phyloP scores from a whole-genome alignment of 140 eudicot genomes.

The Anethum foeniculum region DNA sequence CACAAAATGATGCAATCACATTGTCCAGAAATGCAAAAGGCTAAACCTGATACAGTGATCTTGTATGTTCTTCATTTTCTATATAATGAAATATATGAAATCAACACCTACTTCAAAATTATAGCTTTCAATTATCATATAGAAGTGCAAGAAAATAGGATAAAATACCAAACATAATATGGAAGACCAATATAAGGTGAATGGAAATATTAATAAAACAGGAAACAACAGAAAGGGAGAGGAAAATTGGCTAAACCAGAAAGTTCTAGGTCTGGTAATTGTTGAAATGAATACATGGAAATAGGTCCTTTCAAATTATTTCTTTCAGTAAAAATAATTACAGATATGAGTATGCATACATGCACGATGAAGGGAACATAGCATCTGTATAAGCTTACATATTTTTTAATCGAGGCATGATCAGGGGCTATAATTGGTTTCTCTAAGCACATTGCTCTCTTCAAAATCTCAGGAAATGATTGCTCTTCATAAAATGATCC shows the following conservation, averaged over 20 bases:
- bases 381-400: constrained; percentile 42
- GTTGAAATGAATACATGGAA: background rate
- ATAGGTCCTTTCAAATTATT: background rate
- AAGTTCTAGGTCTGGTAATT: background rate
- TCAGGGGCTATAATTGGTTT: constrained; percentile 84
- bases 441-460: constrained; percentile 83
- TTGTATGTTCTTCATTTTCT: background rate
- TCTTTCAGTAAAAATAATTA: background rate
- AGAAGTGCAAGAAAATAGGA: background rate
- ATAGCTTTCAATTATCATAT: background rate
- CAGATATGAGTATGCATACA: background rate
- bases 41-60: background rate
- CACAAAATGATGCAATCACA: background rate
- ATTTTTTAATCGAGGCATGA: constrained; percentile 57
- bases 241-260: background rate
- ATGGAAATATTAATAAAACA: background rate
- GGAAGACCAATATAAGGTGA: background rate
- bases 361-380: background rate
- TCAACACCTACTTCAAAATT: background rate
- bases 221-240: background rate
- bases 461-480: constrained; percentile 64
- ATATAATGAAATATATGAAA: background rate
- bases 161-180: background rate
- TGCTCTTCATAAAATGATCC: constrained; percentile 80
- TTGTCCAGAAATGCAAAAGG: background rate